A percentile compares a stretch with the other conserved stretches of the same genome.
phyloP scores from a whole-genome alignment of 176 grass and related monocot genomes.

The Lolium perenne region DNA sequence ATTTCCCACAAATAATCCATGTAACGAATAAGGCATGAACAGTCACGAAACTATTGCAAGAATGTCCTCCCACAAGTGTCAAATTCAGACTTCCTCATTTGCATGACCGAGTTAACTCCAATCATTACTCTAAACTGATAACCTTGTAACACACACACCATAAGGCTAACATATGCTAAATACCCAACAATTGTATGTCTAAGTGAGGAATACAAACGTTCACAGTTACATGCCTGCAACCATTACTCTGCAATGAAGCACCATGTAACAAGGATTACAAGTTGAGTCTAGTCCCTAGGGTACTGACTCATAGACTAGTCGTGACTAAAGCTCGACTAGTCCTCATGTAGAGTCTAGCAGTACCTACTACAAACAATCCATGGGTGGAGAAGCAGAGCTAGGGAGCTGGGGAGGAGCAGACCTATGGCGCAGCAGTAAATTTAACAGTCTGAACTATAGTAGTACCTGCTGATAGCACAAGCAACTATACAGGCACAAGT shows the following conservation, averaged over 20 bases:
- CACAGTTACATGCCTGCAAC: neutral
- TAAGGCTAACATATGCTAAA: neutral
- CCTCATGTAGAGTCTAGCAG: no score
- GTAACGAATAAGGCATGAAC: neutral
- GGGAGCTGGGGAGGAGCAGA: neutral
- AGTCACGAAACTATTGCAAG: neutral
- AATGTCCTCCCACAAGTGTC: neutral
- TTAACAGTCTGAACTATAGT: neutral
- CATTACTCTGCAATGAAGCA: neutral
- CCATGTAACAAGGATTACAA: neutral
- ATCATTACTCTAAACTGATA: conserved; percentile 23
- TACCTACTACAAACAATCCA: no score
- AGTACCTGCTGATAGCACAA: neutral
- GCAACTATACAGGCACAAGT: neutral
- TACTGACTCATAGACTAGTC: neutral
- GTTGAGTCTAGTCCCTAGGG: neutral
- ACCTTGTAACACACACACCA: conserved; percentile 30
- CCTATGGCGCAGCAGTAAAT: neutral
- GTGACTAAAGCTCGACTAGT: no score
- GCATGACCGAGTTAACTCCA: neutral
- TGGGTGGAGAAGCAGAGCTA: neutral
- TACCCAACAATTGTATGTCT: neutral
- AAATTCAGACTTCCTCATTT: neutral
- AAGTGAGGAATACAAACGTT: neutral
- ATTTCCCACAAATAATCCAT: neutral